Conservation (phyloP, 768 basidiomycete genomes). For the Jaapia argillacea region DNA sequence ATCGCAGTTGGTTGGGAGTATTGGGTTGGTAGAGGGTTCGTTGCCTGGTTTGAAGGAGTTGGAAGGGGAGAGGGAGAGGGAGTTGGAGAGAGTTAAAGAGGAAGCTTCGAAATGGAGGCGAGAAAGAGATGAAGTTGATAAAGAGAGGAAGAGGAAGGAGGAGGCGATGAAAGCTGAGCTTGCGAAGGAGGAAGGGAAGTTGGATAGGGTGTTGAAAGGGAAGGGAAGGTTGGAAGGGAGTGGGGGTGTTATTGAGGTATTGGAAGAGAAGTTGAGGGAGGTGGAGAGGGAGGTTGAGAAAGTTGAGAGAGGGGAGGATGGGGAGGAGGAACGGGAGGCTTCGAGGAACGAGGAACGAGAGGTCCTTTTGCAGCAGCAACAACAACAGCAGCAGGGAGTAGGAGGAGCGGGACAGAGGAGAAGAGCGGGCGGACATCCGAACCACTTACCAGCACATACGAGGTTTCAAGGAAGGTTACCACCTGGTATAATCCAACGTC, state of each 20-base stretch:
- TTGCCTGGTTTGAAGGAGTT: constrained; percentile 30
- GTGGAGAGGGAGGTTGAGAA: constrained; percentile 52
- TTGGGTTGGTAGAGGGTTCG: constrained; percentile 26
- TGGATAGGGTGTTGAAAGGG: constrained; percentile 60
- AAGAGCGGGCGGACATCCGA: no score
- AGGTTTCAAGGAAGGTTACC: background rate
- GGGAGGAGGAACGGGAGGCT: background rate
- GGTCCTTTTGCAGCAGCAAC: background rate
- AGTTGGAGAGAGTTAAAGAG: constrained; percentile 28
- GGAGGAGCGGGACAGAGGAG: no score
- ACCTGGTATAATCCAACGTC: no score
- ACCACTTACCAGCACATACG: background rate
- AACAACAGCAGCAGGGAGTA: no score
- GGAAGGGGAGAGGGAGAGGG: constrained; percentile 32
- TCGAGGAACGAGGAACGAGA: background rate
- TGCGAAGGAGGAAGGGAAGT: constrained; percentile 38
- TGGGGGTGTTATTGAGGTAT: constrained; percentile 52
- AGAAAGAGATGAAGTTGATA: constrained; percentile 38
- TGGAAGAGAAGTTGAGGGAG: constrained; percentile 56
- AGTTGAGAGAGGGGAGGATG: constrained; percentile 19
- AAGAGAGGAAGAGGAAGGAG: constrained; percentile 39
- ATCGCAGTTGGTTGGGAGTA: constrained; percentile 31
- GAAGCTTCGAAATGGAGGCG: constrained; percentile 36
- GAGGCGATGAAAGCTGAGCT: constrained; percentile 54
- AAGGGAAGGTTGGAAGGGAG: constrained; percentile 58